Percentiles rank a stretch among this genome's conserved stretches.
These are phyloP conservation scores for Cladosporium sp. DNA, from an alignment of 2,329 filamentous ascomycete genomes.

Conservation along the genomic window DNA sequence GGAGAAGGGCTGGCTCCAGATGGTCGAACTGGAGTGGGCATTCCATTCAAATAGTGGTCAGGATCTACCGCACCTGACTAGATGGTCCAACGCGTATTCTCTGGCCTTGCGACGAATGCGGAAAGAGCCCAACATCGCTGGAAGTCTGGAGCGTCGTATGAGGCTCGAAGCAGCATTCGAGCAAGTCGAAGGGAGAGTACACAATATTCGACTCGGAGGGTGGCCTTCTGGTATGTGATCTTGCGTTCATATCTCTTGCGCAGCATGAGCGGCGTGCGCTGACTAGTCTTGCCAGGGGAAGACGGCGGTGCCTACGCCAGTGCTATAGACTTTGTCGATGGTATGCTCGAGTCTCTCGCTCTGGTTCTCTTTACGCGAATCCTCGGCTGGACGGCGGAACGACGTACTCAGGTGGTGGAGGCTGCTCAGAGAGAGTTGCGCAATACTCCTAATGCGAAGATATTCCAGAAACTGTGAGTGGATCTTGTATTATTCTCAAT, in stretches of 20 bases:
- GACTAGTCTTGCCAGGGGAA: neutral
- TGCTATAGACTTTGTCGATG: neutral
- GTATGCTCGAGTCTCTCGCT: neutral
- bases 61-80: neutral
- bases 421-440: neutral
- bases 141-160: neutral
- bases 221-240: neutral
- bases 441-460: neutral
- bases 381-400: neutral
- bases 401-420: neutral
- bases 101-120: neutral
- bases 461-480: conserved; percentile 2
- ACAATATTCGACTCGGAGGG: neutral
- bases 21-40: neutral
- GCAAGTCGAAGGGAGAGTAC: neutral
- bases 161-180: neutral
- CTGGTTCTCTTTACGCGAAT: neutral
- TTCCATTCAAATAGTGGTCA: neutral
- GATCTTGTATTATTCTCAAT: too few relatives aligned
- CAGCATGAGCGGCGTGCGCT: neutral
- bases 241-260: neutral
- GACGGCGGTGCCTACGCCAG: neutral
- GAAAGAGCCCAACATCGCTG: neutral
- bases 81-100: neutral
- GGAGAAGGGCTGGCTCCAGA: neutral